Conservation (phyloP, 2,329 filamentous ascomycete species). For the Aspergillus pseudoglaucus region DNA sequence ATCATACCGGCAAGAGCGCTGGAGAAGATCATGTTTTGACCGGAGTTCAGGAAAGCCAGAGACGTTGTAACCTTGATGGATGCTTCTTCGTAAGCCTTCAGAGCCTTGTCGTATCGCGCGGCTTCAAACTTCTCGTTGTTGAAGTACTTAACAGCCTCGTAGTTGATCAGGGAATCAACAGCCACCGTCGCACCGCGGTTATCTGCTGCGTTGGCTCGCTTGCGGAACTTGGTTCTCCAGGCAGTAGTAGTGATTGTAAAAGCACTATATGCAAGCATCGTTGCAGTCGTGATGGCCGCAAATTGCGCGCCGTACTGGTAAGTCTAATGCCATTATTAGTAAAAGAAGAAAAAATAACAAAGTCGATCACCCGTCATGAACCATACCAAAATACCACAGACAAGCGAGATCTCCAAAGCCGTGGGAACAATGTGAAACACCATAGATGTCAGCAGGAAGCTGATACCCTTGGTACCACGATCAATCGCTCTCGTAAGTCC, state of each 20-base stretch:
- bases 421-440: conserved; percentile 96
- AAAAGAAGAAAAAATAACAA: neutral
- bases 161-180: conserved; percentile 96
- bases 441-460: conserved; percentile 94
- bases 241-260: conserved; percentile 96
- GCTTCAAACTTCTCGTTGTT: conserved; percentile 98
- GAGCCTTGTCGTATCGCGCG: conserved; percentile 76
- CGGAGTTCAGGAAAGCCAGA: conserved; percentile 83
- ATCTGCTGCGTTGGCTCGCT: conserved; percentile 91
- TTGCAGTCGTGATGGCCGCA: conserved; percentile 79
- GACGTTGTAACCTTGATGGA: conserved; percentile 97
- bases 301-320: conserved; percentile 93
- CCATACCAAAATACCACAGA: conserved; percentile 77
- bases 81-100: conserved; percentile 81
- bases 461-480: conserved; percentile 95
- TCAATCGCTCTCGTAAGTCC: conserved; percentile 92
- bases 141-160: conserved; percentile 98
- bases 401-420: conserved; percentile 85
- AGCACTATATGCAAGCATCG: conserved; percentile 91
- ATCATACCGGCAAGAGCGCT: conserved; percentile 93
- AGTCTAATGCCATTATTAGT: conserved; percentile 46
- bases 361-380: neutral
- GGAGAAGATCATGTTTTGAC: conserved; percentile 96
- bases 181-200: conserved; percentile 93
- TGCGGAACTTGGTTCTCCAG: conserved; percentile 94